Evolutionary conservation across 129 eudicot genomes (phyloP).

Genomic region (Chrysanthemum lavandulifolium): DNA sequence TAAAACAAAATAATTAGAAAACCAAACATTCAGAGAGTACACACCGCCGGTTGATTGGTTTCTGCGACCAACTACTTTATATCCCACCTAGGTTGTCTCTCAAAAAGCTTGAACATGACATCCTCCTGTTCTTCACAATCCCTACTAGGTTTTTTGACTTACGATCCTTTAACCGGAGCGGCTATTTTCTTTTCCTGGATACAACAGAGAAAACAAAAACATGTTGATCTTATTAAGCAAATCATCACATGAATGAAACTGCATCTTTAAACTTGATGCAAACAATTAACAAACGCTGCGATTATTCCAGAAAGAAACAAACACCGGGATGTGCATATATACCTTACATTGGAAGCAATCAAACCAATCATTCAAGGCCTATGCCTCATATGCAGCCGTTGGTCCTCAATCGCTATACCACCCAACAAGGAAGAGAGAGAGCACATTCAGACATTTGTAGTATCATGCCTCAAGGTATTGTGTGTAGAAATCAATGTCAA

Average conservation of each 20-base stretch:
- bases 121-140: slow-evolving; percentile 88
- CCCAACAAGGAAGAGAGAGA: slow-evolving; percentile 15
- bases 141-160: slow-evolving; percentile 78
- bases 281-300: background rate
- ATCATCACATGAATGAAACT: too few relatives aligned
- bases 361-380: slow-evolving; percentile 75
- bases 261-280: too few relatives aligned
- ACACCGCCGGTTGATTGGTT: slow-evolving; percentile 84
- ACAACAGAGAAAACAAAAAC: background rate
- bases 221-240: too few relatives aligned
- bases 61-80: slow-evolving; percentile 82
- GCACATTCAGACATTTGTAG: slow-evolving; percentile 40
- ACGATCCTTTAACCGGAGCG: slow-evolving; percentile 64
- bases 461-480: too few relatives aligned
- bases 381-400: slow-evolving; percentile 67
- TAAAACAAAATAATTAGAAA: background rate
- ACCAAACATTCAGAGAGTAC: slow-evolving; percentile 7
- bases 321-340: too few relatives aligned
- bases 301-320: background rate
- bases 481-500: too few relatives aligned
- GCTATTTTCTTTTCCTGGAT: slow-evolving; percentile 69
- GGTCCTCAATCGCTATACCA: slow-evolving; percentile 57
- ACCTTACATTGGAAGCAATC: slow-evolving; percentile 38
- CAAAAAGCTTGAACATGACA: slow-evolving; percentile 86
- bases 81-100: slow-evolving; percentile 83